Evolutionary conservation across 805 yeast species (phyloP).

Genomic region (Candida xiaguanensis): DNA sequence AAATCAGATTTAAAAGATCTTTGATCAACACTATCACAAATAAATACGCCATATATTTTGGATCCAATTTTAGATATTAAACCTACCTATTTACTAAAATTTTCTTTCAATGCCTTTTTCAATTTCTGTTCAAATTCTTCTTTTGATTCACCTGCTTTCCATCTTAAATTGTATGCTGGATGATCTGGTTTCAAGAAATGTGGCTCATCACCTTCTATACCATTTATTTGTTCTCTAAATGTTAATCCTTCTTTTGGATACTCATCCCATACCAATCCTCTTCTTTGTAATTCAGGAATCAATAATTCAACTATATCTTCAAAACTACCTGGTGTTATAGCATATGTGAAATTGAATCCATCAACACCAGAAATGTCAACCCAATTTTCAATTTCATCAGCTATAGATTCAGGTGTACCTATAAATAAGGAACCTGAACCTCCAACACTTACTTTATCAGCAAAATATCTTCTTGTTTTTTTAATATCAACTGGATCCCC

Average conservation of each 20-base stretch:
- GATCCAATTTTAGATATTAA: too few species aligned
- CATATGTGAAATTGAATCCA: conserved; percentile 40
- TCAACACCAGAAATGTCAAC: conserved; percentile 38
- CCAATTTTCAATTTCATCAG: conserved; percentile 37
- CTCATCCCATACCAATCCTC: conserved; percentile 34
- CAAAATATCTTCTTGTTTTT: conserved; percentile 22
- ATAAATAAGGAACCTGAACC: conserved; percentile 30
- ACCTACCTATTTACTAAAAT: conserved; percentile 3
- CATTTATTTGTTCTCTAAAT: conserved; percentile 34
- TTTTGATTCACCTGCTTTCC: conserved; percentile 22
- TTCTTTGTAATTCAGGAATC: conserved; percentile 33
- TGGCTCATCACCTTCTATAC: conserved; percentile 20
- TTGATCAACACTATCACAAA: too few species aligned
- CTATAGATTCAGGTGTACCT: conserved; percentile 36
- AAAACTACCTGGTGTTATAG: conserved; percentile 31
- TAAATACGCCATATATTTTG: not conserved
- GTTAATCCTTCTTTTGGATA: conserved; percentile 33
- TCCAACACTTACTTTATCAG: conserved; percentile 24
- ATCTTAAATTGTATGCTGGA: conserved; percentile 20
- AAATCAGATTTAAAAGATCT: too few species aligned
- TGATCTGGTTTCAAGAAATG: conserved; percentile 14
- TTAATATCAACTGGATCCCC: conserved; percentile 18
- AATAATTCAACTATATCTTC: conserved; percentile 35
- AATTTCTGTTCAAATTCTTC: conserved; percentile 23
- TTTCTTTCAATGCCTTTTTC: not conserved